Base-by-base conservation (phyloP, 2,329 filamentous ascomycete genomes). In the Colletotrichum sp. region DNA sequence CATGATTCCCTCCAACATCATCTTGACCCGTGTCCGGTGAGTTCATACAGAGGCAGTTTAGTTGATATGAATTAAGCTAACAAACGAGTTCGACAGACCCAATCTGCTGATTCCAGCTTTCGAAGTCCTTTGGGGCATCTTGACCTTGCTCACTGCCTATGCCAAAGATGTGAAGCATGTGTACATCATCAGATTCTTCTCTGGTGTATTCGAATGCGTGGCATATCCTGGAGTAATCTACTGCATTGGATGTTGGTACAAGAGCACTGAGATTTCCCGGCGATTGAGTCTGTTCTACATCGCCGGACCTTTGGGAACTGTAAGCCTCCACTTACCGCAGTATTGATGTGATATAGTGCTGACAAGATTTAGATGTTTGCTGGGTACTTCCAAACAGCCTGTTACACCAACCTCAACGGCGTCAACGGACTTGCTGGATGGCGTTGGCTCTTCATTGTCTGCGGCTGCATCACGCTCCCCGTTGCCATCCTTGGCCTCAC, bases 1-100 rank as follows among this genome's bases (percentile, higher is more conserved):
- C 2, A 91, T 93, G 81, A 85, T 93, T 16, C 91, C 91, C 0
- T 90, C 88, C 70, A 93, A 92, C 79, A 81, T 93, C n/a, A 90
- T 91, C 7, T 85, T 94, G 6, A 90, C 85, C 21, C 80, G 82
- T 21, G 71, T 85, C 8, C 84, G 70, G 70, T 72, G 26, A 43
- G 70, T 60, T n/a, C 1, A 13, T 21, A 21, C 10, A 21, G 43
- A 13, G 1, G 1, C 10, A 52, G 2, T 7, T 3, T 7, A 52
- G n/a, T 21, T 21, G 10, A 21, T 21, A 48, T 21, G 43, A 13
- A 13, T 4, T 3, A 4, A 52, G 43, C 43, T 52, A 13, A 52
- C 10, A 13, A 52, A 7, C 3, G n/a, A 4, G 4, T 52, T 21
- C 10, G n/a, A 21, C 43, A 52, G 43, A 18, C 74, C 90, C 85